Evolutionary conservation across 148 eudicot genomes (phyloP).

Genomic region (Vaccinium corymbosum): DNA sequence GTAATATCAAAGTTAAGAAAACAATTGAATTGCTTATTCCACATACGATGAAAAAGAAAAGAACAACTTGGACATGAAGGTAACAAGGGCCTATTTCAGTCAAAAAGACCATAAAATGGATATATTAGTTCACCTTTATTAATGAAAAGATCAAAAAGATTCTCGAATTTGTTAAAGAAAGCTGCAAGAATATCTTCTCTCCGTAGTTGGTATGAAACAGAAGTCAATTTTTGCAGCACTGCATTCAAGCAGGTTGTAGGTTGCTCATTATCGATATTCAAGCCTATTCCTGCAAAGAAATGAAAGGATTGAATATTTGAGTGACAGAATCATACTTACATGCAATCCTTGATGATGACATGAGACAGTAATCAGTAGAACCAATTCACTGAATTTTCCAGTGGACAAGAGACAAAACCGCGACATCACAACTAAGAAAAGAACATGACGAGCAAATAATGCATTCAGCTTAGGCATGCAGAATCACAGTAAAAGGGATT

Average conservation of each 20-base stretch:
- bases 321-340: not conserved
- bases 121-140: conserved; percentile 47
- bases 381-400: not conserved
- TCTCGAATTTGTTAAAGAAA: conserved; percentile 88
- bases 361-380: not conserved
- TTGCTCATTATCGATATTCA: conserved; percentile 77
- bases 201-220: conserved; percentile 39
- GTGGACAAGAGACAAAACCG: not conserved
- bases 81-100: not conserved
- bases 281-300: conserved; percentile 70
- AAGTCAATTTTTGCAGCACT: conserved; percentile 45
- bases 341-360: not conserved
- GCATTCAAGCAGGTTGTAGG: conserved; percentile 87
- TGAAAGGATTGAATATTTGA: not conserved
- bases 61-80: not conserved
- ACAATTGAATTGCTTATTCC: not conserved
- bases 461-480: not conserved
- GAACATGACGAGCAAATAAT: conserved; percentile 2
- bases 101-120: not conserved
- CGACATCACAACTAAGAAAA: not conserved
- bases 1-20: not conserved
- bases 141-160: conserved; percentile 46
- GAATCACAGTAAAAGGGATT: conserved; percentile 4
- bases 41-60: not conserved
- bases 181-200: conserved; percentile 77